Evolutionary conservation across 2,329 filamentous ascomycete species (phyloP), one percentile per base, ranked within the genome.

Genomic region (Ascocoryne sarcoides): DNA sequence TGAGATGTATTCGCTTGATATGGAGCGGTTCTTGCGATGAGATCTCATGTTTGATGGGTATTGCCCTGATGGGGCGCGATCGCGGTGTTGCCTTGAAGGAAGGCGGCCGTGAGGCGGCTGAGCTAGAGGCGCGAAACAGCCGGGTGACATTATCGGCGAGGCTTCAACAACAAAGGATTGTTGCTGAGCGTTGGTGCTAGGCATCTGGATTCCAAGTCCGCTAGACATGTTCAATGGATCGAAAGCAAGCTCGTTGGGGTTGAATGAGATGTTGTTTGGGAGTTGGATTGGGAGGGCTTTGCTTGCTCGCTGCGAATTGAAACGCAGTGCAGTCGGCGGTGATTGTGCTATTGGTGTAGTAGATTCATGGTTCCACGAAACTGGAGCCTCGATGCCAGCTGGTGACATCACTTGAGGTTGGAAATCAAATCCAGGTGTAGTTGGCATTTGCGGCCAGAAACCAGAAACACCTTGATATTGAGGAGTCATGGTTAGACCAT

Each of bases 121-220:
- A 5, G 35, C 21, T 10, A 38, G 45, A 15, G 40, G 17, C 21
- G 39, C 18, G 14, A 48, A 47, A 36, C 49, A 50, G 35, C 45
- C 46, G 37, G 45, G 50, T 8, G 33, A 50, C 3, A 42, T 40
- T 30, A 44, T 45, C 14, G 47, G 43, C 21, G 55, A 36, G 14
- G 46, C 39, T 10, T 42, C 42, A 32, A 57, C 46, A 16, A 50
- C 38, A 18, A 48, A 51, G 14, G 52, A 47, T 34, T 51, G 49
- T 34, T 51, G 49, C 20, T 50, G 49, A 33, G 38, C 15, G 28
- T 33, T 38, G 16, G 15, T 39, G 15, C 41, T 40, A 5, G 56
- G 50, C 46, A 57, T 57, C 36, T 56, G 55, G 32, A 57, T 58
- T 50, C 53, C 54, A 17, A 59, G 47, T 15, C 57, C 53, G 4